Evolutionary conservation across 1,284 basidiomycete species (phyloP).

Genomic region (Malassezia brasiliensis): DNA sequence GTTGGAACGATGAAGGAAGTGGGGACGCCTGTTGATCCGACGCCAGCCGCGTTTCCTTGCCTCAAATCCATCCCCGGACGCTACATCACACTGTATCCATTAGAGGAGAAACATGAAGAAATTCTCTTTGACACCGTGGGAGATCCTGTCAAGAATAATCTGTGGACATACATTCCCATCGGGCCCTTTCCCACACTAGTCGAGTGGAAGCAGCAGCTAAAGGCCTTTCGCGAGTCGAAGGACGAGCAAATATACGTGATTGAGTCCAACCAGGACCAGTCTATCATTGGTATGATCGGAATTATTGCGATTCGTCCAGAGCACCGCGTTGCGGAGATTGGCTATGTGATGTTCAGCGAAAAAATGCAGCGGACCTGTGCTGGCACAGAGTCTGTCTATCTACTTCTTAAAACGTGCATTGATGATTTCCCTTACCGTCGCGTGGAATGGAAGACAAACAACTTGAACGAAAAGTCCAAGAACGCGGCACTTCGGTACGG

Average conservation of each 20-base stretch:
- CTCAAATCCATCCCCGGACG: background rate
- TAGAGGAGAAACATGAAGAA: background rate
- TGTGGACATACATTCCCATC: background rate
- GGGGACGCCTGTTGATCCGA: background rate
- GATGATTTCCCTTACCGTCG: conserved; percentile 23
- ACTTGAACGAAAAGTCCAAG: conserved; percentile 24
- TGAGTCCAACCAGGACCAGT: background rate
- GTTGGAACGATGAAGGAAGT: no score
- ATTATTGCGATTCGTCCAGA: conserved; percentile 9
- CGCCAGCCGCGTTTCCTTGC: background rate
- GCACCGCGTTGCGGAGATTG: conserved; percentile 27
- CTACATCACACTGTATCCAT: background rate
- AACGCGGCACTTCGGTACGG: conserved; percentile 27
- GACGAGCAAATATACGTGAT: background rate
- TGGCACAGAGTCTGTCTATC: conserved; percentile 26
- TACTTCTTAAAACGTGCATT: conserved; percentile 22
- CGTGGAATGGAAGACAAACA: conserved; percentile 38
- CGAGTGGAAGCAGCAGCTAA: background rate
- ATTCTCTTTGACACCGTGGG: background rate
- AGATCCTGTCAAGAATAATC: background rate
- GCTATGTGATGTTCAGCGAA: conserved; percentile 25
- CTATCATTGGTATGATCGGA: background rate
- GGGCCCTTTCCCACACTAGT: background rate
- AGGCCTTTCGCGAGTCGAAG: background rate
- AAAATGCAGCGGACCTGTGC: conserved; percentile 22